Base-by-base conservation (phyloP, 306 rosid genomes). In the Vachellia collinsii region DNA sequence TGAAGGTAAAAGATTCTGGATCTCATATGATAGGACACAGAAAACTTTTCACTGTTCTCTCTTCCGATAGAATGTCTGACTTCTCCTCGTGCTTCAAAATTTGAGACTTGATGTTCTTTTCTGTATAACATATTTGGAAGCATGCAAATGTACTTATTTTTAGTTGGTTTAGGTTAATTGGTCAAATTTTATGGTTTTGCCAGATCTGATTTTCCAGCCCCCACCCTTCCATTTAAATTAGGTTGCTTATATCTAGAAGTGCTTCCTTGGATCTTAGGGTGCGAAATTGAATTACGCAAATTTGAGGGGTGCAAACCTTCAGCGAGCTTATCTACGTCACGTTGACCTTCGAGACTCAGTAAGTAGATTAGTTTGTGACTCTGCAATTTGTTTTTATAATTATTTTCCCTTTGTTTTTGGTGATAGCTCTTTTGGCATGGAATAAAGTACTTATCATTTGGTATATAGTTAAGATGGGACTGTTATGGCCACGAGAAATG, bases 241-340 rank as follows among this genome's bases (percentile, higher is more conserved):
- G 54, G 62, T 64, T 76, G 48, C 54, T 66, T 29, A 62, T 1
- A 25, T 12, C 34, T 84, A 29, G 70, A 50, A 75, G 46, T 44
- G 66, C 54, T 81, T 84, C 69, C 61, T 16, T 62, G 25, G 54
- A 72, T 80, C 78, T 79, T 83, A 94, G 98, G 97, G 97, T 47
- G 98, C 97, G 64, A 94, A 91, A 77, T 86, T 94, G 90, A 83
- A 72, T 50, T 88, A 93, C 22, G 92, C 97, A 76, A 92, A 94
- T 83, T 81, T 94, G 86, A 92, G 48, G 89, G 85, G 84, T 82
- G 98, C 98, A 48, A 94, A 94, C 78, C 97, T 94, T 77, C 98
- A 92, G 77, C 89, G 98, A 75, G 98, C 98, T 34, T 94, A 91
- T 87, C 84, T 94, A 54, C 90, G 98, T 19, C 90, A 85, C 71